Percentiles rank a stretch among this genome's conserved stretches.
Evolutionary conservation across 208 protist species (phyloP).

Genomic region (Crithidia bombi): DNA sequence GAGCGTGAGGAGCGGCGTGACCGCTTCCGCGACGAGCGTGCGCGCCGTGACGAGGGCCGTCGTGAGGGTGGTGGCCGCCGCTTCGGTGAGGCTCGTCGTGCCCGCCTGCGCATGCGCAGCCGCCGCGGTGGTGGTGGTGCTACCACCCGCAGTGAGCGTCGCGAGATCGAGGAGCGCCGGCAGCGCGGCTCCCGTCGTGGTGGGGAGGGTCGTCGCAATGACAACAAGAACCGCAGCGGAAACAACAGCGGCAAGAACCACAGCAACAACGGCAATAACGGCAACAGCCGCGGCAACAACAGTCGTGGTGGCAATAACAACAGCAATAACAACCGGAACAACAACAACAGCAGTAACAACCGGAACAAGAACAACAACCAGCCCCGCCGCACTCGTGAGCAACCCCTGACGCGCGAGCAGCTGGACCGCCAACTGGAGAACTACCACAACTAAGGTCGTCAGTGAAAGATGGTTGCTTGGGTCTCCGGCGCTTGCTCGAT

Average conservation of each 20-base stretch:
- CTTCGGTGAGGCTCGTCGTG: constrained; percentile 10
- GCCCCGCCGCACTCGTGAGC: constrained; percentile 35
- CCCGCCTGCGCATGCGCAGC: constrained; percentile 31
- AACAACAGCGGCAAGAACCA: constrained; percentile 8
- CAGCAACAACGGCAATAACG: constrained; percentile 8
- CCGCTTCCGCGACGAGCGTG: constrained; percentile 42
- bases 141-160: constrained; percentile 10
- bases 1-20: constrained; percentile 69
- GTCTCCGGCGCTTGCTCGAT: too few relatives aligned
- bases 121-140: constrained; percentile 15
- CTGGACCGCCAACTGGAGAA: constrained; percentile 85
- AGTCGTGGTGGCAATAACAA: not conserved
- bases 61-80: constrained; percentile 2
- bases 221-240: constrained; percentile 10
- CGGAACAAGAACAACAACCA: constrained; percentile 28
- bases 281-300: constrained; percentile 1
- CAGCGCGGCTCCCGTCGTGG: constrained; percentile 16
- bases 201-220: constrained; percentile 7
- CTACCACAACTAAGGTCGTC: constrained; percentile 60
- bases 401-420: constrained; percentile 48
- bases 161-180: constrained; percentile 24
- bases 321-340: not conserved
- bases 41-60: constrained; percentile 24
- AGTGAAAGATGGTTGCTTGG: not conserved
- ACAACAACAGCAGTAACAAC: constrained; percentile 10